These are phyloP conservation scores for Lenwebbia sp. DNA, from an alignment of 345 rosid genomes.

Conservation along the genomic window DNA sequence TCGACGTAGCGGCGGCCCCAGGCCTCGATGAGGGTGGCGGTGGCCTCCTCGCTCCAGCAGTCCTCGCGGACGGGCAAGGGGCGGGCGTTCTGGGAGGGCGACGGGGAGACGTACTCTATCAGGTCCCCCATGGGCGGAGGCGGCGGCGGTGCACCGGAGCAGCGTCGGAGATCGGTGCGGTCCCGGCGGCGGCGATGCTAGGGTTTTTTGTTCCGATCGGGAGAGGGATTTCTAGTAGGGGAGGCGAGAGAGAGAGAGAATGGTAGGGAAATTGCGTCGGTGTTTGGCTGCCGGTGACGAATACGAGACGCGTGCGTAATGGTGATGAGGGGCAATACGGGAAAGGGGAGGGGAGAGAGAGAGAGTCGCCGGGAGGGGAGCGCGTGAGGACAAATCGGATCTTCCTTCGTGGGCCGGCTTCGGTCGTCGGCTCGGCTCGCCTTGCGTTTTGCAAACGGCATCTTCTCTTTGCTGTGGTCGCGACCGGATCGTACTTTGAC, in stretches of 20 bases:
- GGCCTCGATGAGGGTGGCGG: slow-evolving; percentile 80
- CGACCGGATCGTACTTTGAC: neutral
- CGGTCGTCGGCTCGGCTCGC: slow-evolving; percentile 8
- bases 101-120: slow-evolving; percentile 25
- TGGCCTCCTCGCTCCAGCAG: slow-evolving; percentile 99
- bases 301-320: neutral
- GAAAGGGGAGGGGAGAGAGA: neutral
- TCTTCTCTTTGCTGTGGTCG: neutral
- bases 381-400: slow-evolving; percentile 7
- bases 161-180: neutral
- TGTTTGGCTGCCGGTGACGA: neutral
- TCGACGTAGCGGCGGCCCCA: slow-evolving; percentile 92
- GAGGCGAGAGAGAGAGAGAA: neutral
- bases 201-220: neutral
- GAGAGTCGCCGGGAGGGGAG: slow-evolving; percentile 3
- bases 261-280: neutral
- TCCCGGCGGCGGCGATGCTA: neutral
- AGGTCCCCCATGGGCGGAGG: slow-evolving; percentile 24
- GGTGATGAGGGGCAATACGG: neutral
- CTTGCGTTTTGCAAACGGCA: slow-evolving; percentile 5
- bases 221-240: neutral
- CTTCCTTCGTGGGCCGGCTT: slow-evolving; percentile 1
- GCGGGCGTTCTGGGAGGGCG: slow-evolving; percentile 24
- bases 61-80: slow-evolving; percentile 78
- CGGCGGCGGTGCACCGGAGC: neutral